Percentiles rank a stretch among this genome's conserved stretches.
These are phyloP conservation scores for Suillus subalutaceus DNA, from an alignment of 768 basidiomycete species.

Conservation along the genomic window DNA sequence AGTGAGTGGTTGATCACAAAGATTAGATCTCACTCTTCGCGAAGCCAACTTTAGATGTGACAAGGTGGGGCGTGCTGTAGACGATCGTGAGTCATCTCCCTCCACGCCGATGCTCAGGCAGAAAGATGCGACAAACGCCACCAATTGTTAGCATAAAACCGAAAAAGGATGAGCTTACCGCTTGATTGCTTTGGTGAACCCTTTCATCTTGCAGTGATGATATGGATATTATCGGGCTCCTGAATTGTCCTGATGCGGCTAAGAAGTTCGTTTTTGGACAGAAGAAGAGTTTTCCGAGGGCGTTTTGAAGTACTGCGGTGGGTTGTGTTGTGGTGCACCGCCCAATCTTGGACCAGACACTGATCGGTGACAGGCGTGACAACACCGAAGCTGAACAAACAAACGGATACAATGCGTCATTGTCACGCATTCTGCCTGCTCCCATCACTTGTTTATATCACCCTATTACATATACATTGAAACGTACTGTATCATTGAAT, in stretches of 20 bases:
- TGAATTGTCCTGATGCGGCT: not conserved
- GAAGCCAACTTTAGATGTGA: slow-evolving; percentile 89
- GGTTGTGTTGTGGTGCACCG: not conserved
- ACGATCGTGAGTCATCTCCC: slow-evolving; percentile 6
- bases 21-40: slow-evolving; percentile 70
- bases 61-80: slow-evolving; percentile 83
- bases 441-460: not conserved
- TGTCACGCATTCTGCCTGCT: not conserved
- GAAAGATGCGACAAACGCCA: not conserved
- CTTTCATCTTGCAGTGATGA: slow-evolving; percentile 65
- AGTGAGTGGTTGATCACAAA: slow-evolving; percentile 2
- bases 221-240: not conserved
- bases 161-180: slow-evolving; percentile 48
- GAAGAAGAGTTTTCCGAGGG: not conserved
- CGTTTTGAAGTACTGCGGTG: not conserved
- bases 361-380: not conserved
- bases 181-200: slow-evolving; percentile 74
- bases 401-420: not conserved
- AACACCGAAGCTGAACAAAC: not conserved
- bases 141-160: not conserved
- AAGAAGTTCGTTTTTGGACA: not conserved
- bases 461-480: not conserved
- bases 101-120: not conserved
- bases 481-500: slow-evolving; percentile 8
- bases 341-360: not conserved